Percentiles rank a stretch among this genome's conserved stretches.
Conservation (phyloP, 1,139 yeast species). For the Barnettozyma hawaiiensis region DNA sequence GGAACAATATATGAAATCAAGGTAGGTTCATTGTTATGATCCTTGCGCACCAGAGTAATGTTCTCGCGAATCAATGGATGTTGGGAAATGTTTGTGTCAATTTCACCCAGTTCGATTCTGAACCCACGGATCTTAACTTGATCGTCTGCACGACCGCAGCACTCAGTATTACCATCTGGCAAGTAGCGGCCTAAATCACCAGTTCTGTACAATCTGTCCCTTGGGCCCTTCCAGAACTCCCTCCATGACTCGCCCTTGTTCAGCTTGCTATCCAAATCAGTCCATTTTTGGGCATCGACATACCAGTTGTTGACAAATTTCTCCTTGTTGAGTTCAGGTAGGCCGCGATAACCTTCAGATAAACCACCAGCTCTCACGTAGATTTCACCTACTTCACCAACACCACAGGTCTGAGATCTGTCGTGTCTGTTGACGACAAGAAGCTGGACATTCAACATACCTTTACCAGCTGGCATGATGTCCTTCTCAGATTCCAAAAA, state of each 20-base stretch:
- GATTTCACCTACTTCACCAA: slow-evolving; percentile 97
- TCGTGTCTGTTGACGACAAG: slow-evolving; percentile 90
- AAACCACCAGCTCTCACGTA: slow-evolving; percentile 97
- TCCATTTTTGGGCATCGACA: slow-evolving; percentile 57
- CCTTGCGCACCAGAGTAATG: slow-evolving; percentile 86
- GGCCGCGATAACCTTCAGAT: slow-evolving; percentile 91
- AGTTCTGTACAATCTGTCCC: slow-evolving; percentile 92
- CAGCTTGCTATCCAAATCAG: slow-evolving; percentile 41
- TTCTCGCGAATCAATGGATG: slow-evolving; percentile 90
- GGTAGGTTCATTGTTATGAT: slow-evolving; percentile 88
- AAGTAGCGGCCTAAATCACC: slow-evolving; percentile 96
- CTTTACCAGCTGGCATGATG: slow-evolving; percentile 97
- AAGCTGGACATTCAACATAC: slow-evolving; percentile 92
- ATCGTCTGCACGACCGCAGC: slow-evolving; percentile 98
- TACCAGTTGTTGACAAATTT: slow-evolving; percentile 93
- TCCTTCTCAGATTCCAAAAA: slow-evolving; percentile 85
- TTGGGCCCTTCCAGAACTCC: slow-evolving; percentile 82
- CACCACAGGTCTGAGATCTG: slow-evolving; percentile 86
- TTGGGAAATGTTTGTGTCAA: slow-evolving; percentile 93
- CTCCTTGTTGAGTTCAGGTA: slow-evolving; percentile 81
- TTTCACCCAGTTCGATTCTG: slow-evolving; percentile 96
- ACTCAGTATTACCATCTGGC: slow-evolving; percentile 96
- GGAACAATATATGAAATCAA: slow-evolving; percentile 91
- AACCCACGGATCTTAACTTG: slow-evolving; percentile 98
- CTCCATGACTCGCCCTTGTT: slow-evolving; percentile 59